Evolutionary conservation across 805 yeast genomes (phyloP).

Genomic region (Hanseniaspora mollemarum): DNA sequence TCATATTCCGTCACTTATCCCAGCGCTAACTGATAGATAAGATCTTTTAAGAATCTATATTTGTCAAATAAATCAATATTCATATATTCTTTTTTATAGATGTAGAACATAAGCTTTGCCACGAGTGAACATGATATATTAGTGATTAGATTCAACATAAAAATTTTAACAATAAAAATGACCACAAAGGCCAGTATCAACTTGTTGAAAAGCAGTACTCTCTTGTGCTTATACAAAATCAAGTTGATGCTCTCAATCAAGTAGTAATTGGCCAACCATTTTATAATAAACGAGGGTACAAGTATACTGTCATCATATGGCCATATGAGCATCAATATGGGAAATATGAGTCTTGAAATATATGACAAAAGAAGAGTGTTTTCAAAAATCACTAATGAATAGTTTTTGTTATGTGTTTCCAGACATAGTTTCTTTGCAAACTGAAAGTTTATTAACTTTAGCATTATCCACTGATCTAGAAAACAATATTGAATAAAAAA

Average conservation of each 20-base stretch:
- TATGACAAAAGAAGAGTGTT: conserved; percentile 64
- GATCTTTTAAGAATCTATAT: neutral
- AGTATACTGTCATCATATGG: conserved; percentile 65
- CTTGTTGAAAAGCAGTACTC: conserved; percentile 19
- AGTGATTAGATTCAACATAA: conserved; percentile 22
- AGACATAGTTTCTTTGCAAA: neutral
- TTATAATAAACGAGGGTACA: conserved; percentile 48
- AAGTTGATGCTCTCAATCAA: conserved; percentile 53
- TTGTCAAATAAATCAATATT: neutral
- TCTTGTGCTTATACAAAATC: conserved; percentile 26
- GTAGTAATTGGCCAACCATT: conserved; percentile 48
- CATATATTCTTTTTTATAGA: neutral
- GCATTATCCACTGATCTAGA: conserved; percentile 36
- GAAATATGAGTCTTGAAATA: conserved; percentile 62
- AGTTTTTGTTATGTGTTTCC: conserved; percentile 18
- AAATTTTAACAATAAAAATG: conserved; percentile 20
- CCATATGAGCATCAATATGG: conserved; percentile 92
- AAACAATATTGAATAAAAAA: conserved; percentile 46
- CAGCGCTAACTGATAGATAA: conserved; percentile 9
- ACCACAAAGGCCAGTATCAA: conserved; percentile 20
- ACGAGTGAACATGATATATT: conserved; percentile 17
- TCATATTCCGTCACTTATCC: no score
- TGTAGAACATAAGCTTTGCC: neutral
- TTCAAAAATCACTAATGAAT: conserved; percentile 34
- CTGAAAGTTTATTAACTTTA: conserved; percentile 28